These are phyloP conservation scores for Scopulariopsis brevicaulis DNA, from an alignment of 2,329 filamentous ascomycete genomes.

Conservation along the genomic window DNA sequence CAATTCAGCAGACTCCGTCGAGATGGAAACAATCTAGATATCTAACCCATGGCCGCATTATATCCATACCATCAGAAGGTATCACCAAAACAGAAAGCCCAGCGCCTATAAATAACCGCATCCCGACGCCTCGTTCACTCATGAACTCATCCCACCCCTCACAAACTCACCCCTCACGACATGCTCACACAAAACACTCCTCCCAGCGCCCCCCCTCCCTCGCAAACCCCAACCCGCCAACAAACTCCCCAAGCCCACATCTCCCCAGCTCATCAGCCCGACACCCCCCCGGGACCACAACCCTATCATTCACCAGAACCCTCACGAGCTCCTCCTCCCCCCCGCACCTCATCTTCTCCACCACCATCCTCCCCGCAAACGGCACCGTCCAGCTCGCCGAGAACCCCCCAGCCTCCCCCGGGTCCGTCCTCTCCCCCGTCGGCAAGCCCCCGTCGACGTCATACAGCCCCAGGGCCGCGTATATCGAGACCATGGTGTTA, in stretches of 20 bases:
- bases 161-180: neutral
- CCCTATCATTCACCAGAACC: conserved; percentile 73
- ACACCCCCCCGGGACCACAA: conserved; percentile 62
- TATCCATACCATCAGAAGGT: too few relatives aligned
- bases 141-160: neutral
- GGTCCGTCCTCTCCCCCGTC: conserved; percentile 34
- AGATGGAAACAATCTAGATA: too few relatives aligned
- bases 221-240: conserved; percentile 67
- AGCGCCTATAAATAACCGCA: neutral
- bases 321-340: conserved; percentile 61
- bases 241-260: conserved; percentile 58
- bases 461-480: conserved; percentile 69
- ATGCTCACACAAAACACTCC: conserved; percentile 37
- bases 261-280: conserved; percentile 57
- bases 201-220: conserved; percentile 62
- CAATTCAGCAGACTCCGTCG: too few relatives aligned
- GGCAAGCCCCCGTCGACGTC: conserved; percentile 48
- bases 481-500: conserved; percentile 71
- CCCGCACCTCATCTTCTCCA: conserved; percentile 73
- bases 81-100: neutral
- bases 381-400: conserved; percentile 71
- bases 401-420: conserved; percentile 51
- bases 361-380: conserved; percentile 70
- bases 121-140: neutral
- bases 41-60: too few relatives aligned